Conservation (phyloP, 306 rosid species). For the Sophora flavescens region DNA sequence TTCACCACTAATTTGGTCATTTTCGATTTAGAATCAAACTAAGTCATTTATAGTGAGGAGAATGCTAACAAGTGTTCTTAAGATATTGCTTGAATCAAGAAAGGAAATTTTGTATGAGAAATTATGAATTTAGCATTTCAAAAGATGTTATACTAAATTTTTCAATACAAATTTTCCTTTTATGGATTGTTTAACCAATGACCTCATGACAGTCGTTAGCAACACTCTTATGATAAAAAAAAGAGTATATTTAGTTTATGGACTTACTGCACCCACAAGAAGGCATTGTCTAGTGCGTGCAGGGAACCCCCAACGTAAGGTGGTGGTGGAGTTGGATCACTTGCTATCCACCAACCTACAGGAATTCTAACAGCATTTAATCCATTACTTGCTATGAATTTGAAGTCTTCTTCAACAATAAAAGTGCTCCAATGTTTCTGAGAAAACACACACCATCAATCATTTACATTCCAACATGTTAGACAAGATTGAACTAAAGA, state of each 20-base stretch:
- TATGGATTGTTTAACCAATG: no score
- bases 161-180: no score
- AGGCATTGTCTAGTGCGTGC: slow-evolving; percentile 72
- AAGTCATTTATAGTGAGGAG: not conserved
- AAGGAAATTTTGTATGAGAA: no score
- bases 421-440: slow-evolving; percentile 80
- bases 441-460: not conserved
- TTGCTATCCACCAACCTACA: slow-evolving; percentile 93
- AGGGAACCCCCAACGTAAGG: slow-evolving; percentile 84
- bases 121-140: no score
- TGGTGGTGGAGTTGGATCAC: slow-evolving; percentile 71
- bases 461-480: not conserved
- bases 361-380: slow-evolving; percentile 81
- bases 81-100: no score
- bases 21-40: not conserved
- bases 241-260: not conserved
- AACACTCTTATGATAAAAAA: no score
- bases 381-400: slow-evolving; percentile 63
- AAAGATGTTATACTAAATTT: no score
- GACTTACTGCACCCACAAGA: slow-evolving; percentile 80
- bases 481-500: no score
- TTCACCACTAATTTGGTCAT: not conserved
- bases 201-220: no score
- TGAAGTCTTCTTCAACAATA: slow-evolving; percentile 75
- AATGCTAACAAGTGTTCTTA: no score